These are phyloP conservation scores for Cytospora paraplurivora DNA, from an alignment of 2,329 filamentous ascomycete species.

Conservation along the genomic window DNA sequence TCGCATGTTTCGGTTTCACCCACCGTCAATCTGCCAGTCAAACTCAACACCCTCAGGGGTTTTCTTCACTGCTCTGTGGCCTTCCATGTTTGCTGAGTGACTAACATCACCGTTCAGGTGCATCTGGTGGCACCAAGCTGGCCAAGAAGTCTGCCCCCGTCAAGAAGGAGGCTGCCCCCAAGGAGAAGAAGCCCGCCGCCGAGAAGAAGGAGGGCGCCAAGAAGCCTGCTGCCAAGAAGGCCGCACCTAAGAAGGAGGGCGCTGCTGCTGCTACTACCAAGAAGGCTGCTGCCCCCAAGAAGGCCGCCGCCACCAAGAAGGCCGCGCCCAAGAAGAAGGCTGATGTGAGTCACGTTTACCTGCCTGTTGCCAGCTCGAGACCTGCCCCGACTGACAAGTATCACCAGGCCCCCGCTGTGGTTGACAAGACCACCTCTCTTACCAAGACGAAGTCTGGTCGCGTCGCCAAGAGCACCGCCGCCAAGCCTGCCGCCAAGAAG, in stretches of 20 bases:
- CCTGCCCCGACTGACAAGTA: slow-evolving; percentile 22
- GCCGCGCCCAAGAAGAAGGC: slow-evolving; percentile 32
- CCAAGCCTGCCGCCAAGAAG: slow-evolving; percentile 51
- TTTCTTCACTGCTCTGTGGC: too few relatives aligned
- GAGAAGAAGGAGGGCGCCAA: slow-evolving; percentile 34
- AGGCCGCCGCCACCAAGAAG: slow-evolving; percentile 49
- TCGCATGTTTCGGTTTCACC: neutral
- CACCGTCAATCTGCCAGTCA: neutral
- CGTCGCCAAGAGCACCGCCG: slow-evolving; percentile 69
- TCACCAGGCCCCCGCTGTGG: slow-evolving; percentile 63
- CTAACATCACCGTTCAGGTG: slow-evolving; percentile 50
- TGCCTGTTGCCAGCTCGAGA: neutral
- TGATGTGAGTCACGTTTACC: slow-evolving; percentile 35
- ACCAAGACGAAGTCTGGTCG: slow-evolving; percentile 86
- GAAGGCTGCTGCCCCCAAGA: slow-evolving; percentile 50
- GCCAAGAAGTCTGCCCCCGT: slow-evolving; percentile 47
- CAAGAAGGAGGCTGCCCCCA: slow-evolving; percentile 38
- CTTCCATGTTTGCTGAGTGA: neutral
- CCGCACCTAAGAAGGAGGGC: slow-evolving; percentile 37
- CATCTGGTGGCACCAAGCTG: slow-evolving; percentile 90
- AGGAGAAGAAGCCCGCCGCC: slow-evolving; percentile 38
- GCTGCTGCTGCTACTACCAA: slow-evolving; percentile 43
- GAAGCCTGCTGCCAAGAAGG: slow-evolving; percentile 44
- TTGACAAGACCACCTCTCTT: slow-evolving; percentile 69
- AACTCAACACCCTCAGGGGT: slow-evolving; percentile 3